Conservation (phyloP, 495 filamentous ascomycete species). For the Halenospora varia region DNA sequence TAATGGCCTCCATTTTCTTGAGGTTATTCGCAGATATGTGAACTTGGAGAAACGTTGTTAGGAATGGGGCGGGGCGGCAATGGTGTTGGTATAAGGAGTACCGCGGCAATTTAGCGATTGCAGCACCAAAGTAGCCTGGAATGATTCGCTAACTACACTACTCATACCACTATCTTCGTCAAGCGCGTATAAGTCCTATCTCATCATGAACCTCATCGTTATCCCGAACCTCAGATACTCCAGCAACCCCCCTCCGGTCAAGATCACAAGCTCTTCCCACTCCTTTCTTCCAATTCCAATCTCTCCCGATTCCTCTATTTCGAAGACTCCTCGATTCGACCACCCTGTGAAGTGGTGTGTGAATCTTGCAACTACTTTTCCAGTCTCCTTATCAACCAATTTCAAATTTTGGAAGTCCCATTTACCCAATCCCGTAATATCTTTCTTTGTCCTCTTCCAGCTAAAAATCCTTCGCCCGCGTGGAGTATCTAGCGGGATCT, state of each 20-base stretch:
- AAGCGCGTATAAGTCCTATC: no score
- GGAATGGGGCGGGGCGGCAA: no score
- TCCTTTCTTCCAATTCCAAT: not conserved
- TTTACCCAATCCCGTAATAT: not conserved
- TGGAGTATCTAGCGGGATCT: not conserved
- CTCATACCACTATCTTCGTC: no score
- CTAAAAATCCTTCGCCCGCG: not conserved
- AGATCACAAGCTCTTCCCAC: not conserved
- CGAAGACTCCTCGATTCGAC: not conserved
- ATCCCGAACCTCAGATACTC: not conserved
- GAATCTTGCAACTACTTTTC: not conserved
- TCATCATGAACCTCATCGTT: not conserved
- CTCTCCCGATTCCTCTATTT: not conserved
- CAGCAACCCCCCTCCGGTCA: not conserved
- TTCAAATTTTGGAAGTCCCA: not conserved
- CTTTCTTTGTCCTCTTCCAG: not conserved
- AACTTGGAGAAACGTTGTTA: no score
- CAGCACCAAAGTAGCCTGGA: no score
- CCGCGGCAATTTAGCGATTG: no score
- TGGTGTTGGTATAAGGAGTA: no score
- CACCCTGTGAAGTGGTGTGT: not conserved
- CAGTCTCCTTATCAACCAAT: not conserved
- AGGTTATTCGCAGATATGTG: no score
- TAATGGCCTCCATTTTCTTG: no score
- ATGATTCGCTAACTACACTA: no score